phyloP scores from a whole-genome alignment of 805 yeast genomes.

The Candida khao-thaluensis region DNA sequence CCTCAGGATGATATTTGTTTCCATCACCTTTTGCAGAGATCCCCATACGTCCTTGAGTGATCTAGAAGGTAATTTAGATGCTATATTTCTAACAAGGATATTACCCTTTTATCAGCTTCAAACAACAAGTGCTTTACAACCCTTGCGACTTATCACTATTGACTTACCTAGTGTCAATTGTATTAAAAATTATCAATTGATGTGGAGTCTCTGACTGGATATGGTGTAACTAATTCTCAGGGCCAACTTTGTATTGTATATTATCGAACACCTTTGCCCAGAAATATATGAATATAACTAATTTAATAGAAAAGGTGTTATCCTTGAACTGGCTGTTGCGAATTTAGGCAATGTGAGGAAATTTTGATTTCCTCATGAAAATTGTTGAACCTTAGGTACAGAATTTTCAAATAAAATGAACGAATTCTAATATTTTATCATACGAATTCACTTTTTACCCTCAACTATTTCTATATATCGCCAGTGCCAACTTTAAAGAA shows the following conservation, averaged over 20 bases:
- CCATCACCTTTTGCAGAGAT: neutral
- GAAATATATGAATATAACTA: neutral
- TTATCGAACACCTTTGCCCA: neutral
- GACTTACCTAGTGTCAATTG: too few species aligned
- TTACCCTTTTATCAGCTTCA: neutral
- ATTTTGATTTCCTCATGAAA: too few species aligned
- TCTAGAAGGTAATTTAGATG: neutral
- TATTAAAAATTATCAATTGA: neutral
- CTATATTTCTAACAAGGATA: neutral
- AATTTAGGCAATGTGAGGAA: too few species aligned
- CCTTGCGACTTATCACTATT: neutral
- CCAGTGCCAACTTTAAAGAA: neutral
- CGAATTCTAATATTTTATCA: too few species aligned
- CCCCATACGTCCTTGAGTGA: conserved; percentile 1
- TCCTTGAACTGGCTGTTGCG: too few species aligned
- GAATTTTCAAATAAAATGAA: too few species aligned
- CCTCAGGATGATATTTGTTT: neutral
- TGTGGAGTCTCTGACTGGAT: neutral
- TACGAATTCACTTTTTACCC: neutral
- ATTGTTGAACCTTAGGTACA: too few species aligned
- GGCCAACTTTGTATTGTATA: neutral
- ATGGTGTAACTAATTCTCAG: neutral
- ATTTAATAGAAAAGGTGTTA: neutral
- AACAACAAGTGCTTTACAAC: neutral
- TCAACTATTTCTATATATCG: neutral